phyloP scores from a whole-genome alignment of 768 basidiomycete species.

The Sarcodon sp. region DNA sequence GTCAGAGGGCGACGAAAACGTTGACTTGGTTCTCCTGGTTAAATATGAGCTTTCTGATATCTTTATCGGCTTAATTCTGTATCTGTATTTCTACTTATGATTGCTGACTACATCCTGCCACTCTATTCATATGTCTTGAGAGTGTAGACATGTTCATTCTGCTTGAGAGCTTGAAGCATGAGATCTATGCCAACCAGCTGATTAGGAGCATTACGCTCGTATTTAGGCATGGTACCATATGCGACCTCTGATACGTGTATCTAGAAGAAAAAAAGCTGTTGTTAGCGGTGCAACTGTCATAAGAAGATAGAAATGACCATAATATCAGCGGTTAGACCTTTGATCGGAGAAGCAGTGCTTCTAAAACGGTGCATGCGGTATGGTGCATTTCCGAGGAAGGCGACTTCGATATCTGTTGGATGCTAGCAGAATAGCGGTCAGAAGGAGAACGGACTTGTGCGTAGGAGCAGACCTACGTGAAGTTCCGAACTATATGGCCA shows the following conservation, averaged over 20 bases:
- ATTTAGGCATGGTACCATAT: constrained; percentile 35
- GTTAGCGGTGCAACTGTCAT: neutral
- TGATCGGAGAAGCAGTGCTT: constrained; percentile 65
- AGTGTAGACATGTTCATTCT: no score
- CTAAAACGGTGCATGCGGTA: constrained; percentile 85
- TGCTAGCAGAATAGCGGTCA: constrained; percentile 24
- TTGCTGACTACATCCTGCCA: no score
- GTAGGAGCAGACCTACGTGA: constrained; percentile 36
- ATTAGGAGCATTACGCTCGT: constrained; percentile 43
- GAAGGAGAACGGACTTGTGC: neutral
- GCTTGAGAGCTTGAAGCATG: constrained; percentile 9
- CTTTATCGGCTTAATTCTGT: no score
- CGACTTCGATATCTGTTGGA: constrained; percentile 35
- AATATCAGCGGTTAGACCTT: constrained; percentile 77
- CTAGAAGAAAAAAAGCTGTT: constrained; percentile 20
- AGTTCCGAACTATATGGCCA: constrained; percentile 72
- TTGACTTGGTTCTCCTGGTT: neutral
- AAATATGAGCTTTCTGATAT: no score
- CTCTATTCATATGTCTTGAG: no score
- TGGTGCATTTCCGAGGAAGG: constrained; percentile 31
- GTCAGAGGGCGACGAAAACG: neutral
- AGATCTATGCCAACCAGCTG: constrained; percentile 22
- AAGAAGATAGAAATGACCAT: constrained; percentile 32
- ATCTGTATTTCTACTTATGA: no score
- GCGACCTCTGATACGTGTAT: constrained; percentile 60